Conservation (phyloP, 1,139 yeast species). For the Saccharomycopsis phalli region DNA sequence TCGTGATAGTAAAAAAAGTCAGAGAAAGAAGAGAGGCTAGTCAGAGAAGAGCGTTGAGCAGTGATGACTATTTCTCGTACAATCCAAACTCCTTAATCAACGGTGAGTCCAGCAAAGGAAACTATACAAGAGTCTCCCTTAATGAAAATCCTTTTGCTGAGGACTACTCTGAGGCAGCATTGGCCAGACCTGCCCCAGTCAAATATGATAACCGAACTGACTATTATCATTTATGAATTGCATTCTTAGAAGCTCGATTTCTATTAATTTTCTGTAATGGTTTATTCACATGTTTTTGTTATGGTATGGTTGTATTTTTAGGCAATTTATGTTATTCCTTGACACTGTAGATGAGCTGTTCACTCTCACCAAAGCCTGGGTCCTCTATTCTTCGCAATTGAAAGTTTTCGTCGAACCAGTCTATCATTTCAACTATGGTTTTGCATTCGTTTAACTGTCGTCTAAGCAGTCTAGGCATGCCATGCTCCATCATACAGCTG, state of each 20-base stretch:
- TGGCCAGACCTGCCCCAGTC: conserved; percentile 8
- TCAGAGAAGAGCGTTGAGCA: neutral
- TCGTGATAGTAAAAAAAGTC: neutral
- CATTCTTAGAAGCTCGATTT: too few relatives aligned
- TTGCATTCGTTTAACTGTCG: conserved; percentile 58
- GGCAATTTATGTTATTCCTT: too few relatives aligned
- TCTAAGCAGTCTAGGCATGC: conserved; percentile 44
- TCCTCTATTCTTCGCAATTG: conserved; percentile 59
- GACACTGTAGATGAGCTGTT: too few relatives aligned
- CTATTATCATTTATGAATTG: too few relatives aligned
- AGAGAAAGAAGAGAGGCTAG: conserved; percentile 1
- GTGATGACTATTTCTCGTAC: conserved; percentile 9
- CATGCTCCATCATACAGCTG: conserved; percentile 68
- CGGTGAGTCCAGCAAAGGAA: neutral
- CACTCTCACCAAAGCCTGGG: conserved; percentile 47
- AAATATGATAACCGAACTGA: too few relatives aligned
- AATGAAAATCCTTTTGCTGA: conserved; percentile 12
- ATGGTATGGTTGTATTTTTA: too few relatives aligned
- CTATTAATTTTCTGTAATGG: too few relatives aligned
- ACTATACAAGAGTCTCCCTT: conserved; percentile 2
- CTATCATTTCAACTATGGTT: conserved; percentile 55
- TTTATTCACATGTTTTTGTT: too few relatives aligned
- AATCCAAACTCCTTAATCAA: neutral
- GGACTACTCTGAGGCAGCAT: conserved; percentile 5
- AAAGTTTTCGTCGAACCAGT: conserved; percentile 73